phyloP scores from a whole-genome alignment of 148 eudicot genomes.

The Mesembryanthemum crystallinum region DNA sequence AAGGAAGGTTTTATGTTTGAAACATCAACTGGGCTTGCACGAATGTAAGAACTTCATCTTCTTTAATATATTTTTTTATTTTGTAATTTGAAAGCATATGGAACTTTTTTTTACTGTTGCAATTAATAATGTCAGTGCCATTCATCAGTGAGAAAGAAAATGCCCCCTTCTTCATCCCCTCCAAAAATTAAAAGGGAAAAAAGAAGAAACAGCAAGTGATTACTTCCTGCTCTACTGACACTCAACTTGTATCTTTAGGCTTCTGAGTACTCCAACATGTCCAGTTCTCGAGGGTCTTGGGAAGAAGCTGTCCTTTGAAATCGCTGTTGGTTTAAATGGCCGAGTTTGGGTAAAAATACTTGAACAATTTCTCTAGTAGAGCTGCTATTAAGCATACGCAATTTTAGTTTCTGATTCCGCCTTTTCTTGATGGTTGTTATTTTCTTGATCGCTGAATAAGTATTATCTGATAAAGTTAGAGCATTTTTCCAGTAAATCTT shows the following conservation, averaged over 20 bases:
- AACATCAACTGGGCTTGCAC: conserved; percentile 85
- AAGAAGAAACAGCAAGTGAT: neutral
- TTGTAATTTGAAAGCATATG: neutral
- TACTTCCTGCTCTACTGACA: neutral
- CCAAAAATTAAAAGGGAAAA: no score
- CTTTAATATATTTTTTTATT: neutral
- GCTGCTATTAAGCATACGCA: neutral
- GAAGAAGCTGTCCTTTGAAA: conserved; percentile 88
- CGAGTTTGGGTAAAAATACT: conserved; percentile 83
- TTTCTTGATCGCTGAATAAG: neutral
- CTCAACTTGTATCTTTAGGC: conserved; percentile 36
- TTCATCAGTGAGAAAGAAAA: neutral
- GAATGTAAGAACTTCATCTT: conserved; percentile 55
- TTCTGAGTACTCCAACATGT: conserved; percentile 76
- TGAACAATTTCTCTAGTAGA: neutral
- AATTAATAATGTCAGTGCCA: neutral
- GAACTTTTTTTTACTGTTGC: neutral
- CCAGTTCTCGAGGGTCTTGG: conserved; percentile 88
- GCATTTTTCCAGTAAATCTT: neutral
- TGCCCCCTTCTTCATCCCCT: neutral
- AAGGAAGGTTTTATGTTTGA: conserved; percentile 93
- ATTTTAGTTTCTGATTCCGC: neutral
- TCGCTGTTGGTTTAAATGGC: conserved; percentile 88
- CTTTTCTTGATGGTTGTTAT: neutral
- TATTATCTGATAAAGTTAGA: no score